Percentiles rank a stretch among this genome's conserved stretches.
Conservation (phyloP, 1,139 yeast genomes). For the Scheffersomyces segobiensis region DNA sequence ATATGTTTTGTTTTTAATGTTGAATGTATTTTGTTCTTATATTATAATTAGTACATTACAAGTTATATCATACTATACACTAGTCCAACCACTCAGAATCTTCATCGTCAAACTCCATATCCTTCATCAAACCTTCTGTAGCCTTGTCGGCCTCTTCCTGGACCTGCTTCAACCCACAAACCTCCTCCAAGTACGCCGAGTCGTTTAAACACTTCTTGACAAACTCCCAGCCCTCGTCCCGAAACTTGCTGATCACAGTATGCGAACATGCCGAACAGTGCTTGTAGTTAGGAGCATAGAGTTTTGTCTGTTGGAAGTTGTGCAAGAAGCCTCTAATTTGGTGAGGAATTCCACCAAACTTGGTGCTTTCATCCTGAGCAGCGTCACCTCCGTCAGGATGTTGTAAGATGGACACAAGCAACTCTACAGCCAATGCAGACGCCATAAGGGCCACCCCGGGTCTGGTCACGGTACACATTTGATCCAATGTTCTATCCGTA, state of each 20-base stretch:
- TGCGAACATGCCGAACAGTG: constrained; percentile 86
- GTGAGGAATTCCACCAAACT: constrained; percentile 79
- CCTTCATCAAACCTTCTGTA: constrained; percentile 37
- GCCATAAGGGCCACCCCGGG: constrained; percentile 95
- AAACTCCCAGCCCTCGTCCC: constrained; percentile 73
- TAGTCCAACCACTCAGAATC: constrained; percentile 25
- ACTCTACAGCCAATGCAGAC: constrained; percentile 82
- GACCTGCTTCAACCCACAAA: constrained; percentile 74
- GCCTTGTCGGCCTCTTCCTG: constrained; percentile 74
- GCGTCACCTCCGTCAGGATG: constrained; percentile 56
- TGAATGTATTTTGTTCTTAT: no score
- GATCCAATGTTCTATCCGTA: constrained; percentile 85
- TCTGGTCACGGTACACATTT: constrained; percentile 97
- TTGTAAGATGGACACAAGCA: constrained; percentile 74
- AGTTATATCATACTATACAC: neutral
- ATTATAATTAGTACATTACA: no score
- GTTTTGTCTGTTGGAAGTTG: constrained; percentile 60
- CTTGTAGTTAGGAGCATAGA: constrained; percentile 70
- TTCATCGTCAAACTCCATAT: constrained; percentile 39
- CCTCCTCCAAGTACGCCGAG: constrained; percentile 63
- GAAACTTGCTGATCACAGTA: constrained; percentile 52
- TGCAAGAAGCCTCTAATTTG: constrained; percentile 85
- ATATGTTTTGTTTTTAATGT: neutral
- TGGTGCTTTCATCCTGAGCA: constrained; percentile 26
- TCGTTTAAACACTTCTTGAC: constrained; percentile 68